Evolutionary conservation across 768 basidiomycete genomes (phyloP).

Genomic region (Termitomyces sp.): DNA sequence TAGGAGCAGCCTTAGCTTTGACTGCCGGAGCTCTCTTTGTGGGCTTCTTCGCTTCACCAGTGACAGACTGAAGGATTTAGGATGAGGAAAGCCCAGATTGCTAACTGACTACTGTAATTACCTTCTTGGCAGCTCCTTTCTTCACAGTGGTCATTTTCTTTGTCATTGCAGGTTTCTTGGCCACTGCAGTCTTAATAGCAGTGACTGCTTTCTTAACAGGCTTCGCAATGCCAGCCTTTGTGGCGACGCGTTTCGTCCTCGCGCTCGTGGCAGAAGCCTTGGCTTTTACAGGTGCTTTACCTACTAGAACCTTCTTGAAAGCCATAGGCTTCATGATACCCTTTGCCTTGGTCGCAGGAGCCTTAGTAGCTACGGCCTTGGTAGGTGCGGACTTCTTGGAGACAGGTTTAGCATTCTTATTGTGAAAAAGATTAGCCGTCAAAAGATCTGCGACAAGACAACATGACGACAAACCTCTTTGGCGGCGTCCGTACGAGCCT

Average conservation of each 20-base stretch:
- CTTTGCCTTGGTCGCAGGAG: conserved; percentile 17
- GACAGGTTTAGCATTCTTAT: conserved; percentile 36
- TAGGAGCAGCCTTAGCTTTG: conserved; percentile 23
- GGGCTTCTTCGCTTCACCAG: conserved; percentile 33
- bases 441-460: conserved; percentile 3
- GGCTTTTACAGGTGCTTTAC: conserved; percentile 18
- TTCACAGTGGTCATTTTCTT: conserved; percentile 30
- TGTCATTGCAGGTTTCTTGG: conserved; percentile 19
- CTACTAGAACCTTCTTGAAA: conserved; percentile 13
- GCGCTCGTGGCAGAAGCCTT: conserved; percentile 21
- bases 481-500: conserved; percentile 49
- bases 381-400: conserved; percentile 31
- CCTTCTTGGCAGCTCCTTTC: conserved; percentile 58
- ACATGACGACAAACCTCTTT: conserved; percentile 35
- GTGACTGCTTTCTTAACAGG: conserved; percentile 16
- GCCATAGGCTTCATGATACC: conserved; percentile 17
- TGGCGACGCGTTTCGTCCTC: conserved; percentile 19
- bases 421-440: neutral
- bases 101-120: conserved; percentile 12
- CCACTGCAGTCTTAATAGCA: conserved; percentile 18
- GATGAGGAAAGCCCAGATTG: neutral
- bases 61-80: conserved; percentile 23
- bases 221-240: conserved; percentile 10
- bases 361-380: conserved; percentile 25
- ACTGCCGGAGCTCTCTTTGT: conserved; percentile 6